phyloP scores from a whole-genome alignment of 129 eudicot genomes.

The Flaveria linearis region DNA sequence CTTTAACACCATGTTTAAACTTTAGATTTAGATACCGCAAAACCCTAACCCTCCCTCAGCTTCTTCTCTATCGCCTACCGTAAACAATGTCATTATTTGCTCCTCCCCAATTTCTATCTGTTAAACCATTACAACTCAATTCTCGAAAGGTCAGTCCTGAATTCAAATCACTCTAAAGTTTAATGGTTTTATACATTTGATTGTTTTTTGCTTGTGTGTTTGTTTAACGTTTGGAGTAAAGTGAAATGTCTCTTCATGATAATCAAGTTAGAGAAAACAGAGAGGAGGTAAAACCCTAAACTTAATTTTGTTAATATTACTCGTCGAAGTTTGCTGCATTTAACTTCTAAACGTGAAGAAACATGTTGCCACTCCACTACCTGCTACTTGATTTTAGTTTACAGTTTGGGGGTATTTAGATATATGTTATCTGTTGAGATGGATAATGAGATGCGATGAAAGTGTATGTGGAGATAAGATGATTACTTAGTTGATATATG shows the following conservation, averaged over 20 bases:
- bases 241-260: background rate
- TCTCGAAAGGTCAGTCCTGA: conserved; percentile 28
- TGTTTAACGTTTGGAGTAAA: background rate
- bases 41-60: conserved; percentile 13
- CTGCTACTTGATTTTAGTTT: too few species aligned
- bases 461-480: too few species aligned
- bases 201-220: background rate
- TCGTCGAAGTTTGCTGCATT: background rate
- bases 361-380: too few species aligned
- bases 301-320: background rate
- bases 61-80: conserved; percentile 1
- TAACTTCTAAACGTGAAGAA: too few species aligned
- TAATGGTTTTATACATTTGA: conserved; percentile 1
- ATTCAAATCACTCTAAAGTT: conserved; percentile 3
- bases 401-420: too few species aligned
- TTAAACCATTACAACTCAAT: conserved; percentile 13
- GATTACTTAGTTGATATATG: too few species aligned
- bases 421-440: background rate
- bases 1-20: background rate
- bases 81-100: conserved; percentile 24
- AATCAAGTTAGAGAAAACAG: background rate
- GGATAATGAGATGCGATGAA: background rate
- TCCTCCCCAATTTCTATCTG: conserved; percentile 24
- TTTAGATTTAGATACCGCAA: background rate
- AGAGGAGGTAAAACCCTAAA: background rate